These are phyloP conservation scores for Scedosporium minutisporum DNA, from an alignment of 2,329 filamentous ascomycete genomes.

Conservation along the genomic window DNA sequence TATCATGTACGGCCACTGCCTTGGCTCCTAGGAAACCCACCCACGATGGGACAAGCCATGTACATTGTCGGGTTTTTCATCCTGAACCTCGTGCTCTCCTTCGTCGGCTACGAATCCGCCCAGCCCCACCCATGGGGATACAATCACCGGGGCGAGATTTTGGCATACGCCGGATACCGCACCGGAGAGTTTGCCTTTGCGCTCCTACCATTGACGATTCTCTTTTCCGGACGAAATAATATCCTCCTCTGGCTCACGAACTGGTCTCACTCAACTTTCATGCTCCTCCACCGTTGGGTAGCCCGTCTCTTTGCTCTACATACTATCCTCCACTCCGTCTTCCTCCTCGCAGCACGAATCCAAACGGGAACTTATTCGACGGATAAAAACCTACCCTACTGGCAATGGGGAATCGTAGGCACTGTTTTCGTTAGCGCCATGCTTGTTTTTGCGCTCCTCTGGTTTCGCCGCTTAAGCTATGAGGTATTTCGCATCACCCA, in stretches of 20 bases:
- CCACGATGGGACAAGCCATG: slow-evolving; percentile 24
- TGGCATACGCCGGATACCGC: slow-evolving; percentile 43
- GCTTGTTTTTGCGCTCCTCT: slow-evolving; percentile 18
- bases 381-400: slow-evolving; percentile 4
- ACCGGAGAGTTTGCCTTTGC: slow-evolving; percentile 24
- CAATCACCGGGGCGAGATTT: slow-evolving; percentile 17
- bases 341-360: slow-evolving; percentile 12
- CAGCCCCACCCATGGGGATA: slow-evolving; percentile 15
- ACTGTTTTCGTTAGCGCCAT: slow-evolving; percentile 20
- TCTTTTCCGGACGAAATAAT: slow-evolving; percentile 26
- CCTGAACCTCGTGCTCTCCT: slow-evolving; percentile 23
- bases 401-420: slow-evolving; percentile 15
- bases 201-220: slow-evolving; percentile 20
- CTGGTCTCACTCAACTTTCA: slow-evolving; percentile 25
- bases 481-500: slow-evolving; percentile 32
- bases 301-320: slow-evolving; percentile 70
- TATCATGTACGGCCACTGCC: slow-evolving; percentile 22
- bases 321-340: slow-evolving; percentile 44
- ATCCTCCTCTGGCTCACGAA: slow-evolving; percentile 23
- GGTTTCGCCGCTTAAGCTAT: slow-evolving; percentile 23
- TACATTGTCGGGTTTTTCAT: slow-evolving; percentile 23
- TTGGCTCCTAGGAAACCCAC: slow-evolving; percentile 16
- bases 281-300: slow-evolving; percentile 27
- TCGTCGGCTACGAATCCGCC: slow-evolving; percentile 19
- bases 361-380: too few species aligned